Conservation (phyloP, 371 early-diverging fungal genomes). For the Chytridiales sp. region DNA sequence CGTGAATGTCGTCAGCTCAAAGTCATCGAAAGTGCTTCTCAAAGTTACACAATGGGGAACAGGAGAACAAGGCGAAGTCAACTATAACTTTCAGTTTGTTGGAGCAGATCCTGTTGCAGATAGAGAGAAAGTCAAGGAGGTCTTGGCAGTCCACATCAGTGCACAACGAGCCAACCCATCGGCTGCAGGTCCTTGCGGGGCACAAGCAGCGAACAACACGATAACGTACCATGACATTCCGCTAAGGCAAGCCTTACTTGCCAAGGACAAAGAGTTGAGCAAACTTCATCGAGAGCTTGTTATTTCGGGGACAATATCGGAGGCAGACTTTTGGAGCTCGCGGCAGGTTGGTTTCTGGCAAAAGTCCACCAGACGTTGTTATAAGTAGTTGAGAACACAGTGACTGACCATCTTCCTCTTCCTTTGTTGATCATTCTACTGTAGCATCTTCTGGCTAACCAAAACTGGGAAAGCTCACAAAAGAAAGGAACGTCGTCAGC, state of each 20-base stretch:
- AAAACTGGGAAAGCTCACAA: slow-evolving; percentile 64
- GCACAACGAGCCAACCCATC: slow-evolving; percentile 20
- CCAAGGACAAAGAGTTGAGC: slow-evolving; percentile 66
- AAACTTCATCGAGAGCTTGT: slow-evolving; percentile 80
- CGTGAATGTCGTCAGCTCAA: slow-evolving; percentile 12
- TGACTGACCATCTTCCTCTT: neutral
- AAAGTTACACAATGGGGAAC: slow-evolving; percentile 35
- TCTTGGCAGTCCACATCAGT: slow-evolving; percentile 50
- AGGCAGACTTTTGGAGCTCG: slow-evolving; percentile 91
- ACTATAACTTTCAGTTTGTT: slow-evolving; percentile 50
- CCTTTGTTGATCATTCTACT: too few species aligned
- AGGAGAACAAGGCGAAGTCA: slow-evolving; percentile 22
- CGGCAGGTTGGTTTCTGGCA: slow-evolving; percentile 57
- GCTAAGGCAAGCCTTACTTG: slow-evolving; percentile 61
- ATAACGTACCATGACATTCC: slow-evolving; percentile 50
- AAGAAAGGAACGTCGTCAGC: slow-evolving; percentile 83
- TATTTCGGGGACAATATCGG: slow-evolving; percentile 67
- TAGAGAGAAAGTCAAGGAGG: slow-evolving; percentile 58
- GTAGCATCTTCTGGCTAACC: slow-evolving; percentile 70
- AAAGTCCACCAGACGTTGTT: too few species aligned
- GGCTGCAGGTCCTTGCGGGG: slow-evolving; percentile 25
- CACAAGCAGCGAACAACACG: slow-evolving; percentile 30
- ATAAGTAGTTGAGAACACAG: too few species aligned
- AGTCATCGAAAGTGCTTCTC: slow-evolving; percentile 36
- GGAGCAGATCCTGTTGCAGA: slow-evolving; percentile 54